Conservation (phyloP, 1,139 yeast species). For the Lodderomyces margitis region DNA sequence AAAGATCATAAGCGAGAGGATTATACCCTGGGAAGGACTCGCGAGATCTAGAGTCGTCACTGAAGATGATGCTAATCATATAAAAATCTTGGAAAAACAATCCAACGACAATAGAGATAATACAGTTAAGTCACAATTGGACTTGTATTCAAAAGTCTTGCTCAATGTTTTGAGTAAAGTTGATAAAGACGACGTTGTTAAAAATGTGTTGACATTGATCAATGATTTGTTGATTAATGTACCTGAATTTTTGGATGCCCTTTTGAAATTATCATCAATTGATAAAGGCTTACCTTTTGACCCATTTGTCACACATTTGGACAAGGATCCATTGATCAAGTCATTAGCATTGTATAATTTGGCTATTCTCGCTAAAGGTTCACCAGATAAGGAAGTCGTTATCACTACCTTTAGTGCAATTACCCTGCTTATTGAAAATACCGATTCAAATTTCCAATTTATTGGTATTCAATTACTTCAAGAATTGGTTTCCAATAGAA, state of each 20-base stretch:
- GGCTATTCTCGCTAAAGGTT: constrained; percentile 33
- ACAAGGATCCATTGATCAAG: constrained; percentile 46
- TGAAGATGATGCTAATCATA: constrained; percentile 61
- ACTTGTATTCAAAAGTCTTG: constrained; percentile 56
- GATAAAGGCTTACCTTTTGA: constrained; percentile 54
- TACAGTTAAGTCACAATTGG: constrained; percentile 45
- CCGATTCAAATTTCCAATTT: constrained; percentile 55
- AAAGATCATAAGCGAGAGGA: constrained; percentile 71
- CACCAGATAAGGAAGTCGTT: constrained; percentile 33
- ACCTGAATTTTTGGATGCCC: constrained; percentile 44
- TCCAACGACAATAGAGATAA: constrained; percentile 36
- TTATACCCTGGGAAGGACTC: constrained; percentile 92
- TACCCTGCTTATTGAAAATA: constrained; percentile 43
- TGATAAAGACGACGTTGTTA: constrained; percentile 67
- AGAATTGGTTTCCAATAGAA: constrained; percentile 57
- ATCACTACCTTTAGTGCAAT: constrained; percentile 44
- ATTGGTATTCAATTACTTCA: constrained; percentile 68
- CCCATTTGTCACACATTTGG: constrained; percentile 55
- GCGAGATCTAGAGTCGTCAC: constrained; percentile 71
- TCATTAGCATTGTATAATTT: constrained; percentile 47
- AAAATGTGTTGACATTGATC: constrained; percentile 66
- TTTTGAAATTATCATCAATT: constrained; percentile 44
- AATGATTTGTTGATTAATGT: constrained; percentile 57
- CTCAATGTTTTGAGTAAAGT: constrained; percentile 54
- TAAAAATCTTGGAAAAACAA: constrained; percentile 65